phyloP scores from a whole-genome alignment of 2,329 filamentous ascomycete species.

The Hypoxylon sp. region DNA sequence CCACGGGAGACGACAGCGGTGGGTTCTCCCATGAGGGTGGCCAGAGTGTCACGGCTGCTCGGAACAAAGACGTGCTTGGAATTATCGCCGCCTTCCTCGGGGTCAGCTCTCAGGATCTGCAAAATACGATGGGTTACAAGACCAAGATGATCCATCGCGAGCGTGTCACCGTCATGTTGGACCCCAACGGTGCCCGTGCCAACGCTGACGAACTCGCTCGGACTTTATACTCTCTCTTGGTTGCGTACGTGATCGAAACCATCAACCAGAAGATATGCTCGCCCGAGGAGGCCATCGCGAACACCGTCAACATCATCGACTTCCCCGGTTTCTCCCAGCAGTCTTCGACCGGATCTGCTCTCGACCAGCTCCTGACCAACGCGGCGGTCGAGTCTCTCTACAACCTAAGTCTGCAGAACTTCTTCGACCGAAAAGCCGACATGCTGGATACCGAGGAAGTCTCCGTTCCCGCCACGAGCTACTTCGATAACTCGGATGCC shows the following conservation, averaged over 20 bases:
- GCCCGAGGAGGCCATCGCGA: conserved; percentile 84
- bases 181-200: conserved; percentile 85
- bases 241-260: conserved; percentile 91
- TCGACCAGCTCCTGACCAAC: conserved; percentile 95
- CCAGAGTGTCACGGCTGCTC: conserved; percentile 83
- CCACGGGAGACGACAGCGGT: conserved; percentile 86
- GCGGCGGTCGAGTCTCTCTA: conserved; percentile 91
- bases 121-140: conserved; percentile 91
- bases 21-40: conserved; percentile 96
- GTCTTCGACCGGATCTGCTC: conserved; percentile 79
- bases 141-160: conserved; percentile 96
- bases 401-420: conserved; percentile 91
- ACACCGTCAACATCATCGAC: conserved; percentile 94
- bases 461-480: conserved; percentile 86
- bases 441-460: conserved; percentile 95
- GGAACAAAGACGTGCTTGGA: conserved; percentile 87
- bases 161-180: conserved; percentile 98
- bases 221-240: conserved; percentile 90
- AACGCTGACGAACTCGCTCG: conserved; percentile 95
- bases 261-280: conserved; percentile 92
- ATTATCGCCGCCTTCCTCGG: conserved; percentile 96
- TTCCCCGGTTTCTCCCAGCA: conserved; percentile 95
- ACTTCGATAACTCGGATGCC: conserved; percentile 97
- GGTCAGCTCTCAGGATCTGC: conserved; percentile 79
- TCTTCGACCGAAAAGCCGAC: conserved; percentile 94